Conservation (phyloP, 192 early-diverging fungal genomes). For the Coemansia sp. region DNA sequence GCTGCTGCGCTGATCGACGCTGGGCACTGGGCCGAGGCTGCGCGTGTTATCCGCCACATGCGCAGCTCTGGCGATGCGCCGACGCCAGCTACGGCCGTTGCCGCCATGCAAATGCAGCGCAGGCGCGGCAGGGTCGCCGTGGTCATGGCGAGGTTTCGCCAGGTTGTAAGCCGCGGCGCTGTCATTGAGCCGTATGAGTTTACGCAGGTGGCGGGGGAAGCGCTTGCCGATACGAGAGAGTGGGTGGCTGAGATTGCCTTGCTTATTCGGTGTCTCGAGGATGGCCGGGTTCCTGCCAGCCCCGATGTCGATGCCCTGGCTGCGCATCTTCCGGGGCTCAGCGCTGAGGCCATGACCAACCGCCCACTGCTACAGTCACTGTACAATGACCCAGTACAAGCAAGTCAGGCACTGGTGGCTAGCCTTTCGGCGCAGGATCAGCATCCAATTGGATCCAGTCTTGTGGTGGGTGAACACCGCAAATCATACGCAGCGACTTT, state of each 20-base stretch:
- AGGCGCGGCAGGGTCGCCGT: slow-evolving; percentile 1
- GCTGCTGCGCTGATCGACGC: slow-evolving; percentile 18
- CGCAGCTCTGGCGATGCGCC: slow-evolving; percentile 4
- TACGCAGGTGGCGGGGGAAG: slow-evolving; percentile 9
- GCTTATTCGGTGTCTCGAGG: slow-evolving; percentile 27
- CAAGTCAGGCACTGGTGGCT: neutral
- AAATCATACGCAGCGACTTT: slow-evolving; percentile 23
- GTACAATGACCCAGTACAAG: neutral
- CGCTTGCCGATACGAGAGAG: slow-evolving; percentile 16
- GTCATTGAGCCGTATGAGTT: slow-evolving; percentile 18
- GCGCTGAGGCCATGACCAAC: neutral
- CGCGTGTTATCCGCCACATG: slow-evolving; percentile 18
- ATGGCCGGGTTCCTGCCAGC: slow-evolving; percentile 22
- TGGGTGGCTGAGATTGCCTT: slow-evolving; percentile 41
- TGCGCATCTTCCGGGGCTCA: slow-evolving; percentile 30
- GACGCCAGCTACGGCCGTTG: slow-evolving; percentile 6
- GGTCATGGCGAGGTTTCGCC: slow-evolving; percentile 28
- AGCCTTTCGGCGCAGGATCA: neutral
- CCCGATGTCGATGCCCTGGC: slow-evolving; percentile 37
- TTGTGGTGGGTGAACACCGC: neutral
- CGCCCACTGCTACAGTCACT: slow-evolving; percentile 27
- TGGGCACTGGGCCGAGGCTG: slow-evolving; percentile 39
- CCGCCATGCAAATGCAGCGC: slow-evolving; percentile 22
- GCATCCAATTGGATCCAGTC: neutral
- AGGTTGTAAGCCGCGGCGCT: slow-evolving; percentile 2